A percentile compares a stretch with the other conserved stretches of the same genome.
phyloP scores from a whole-genome alignment of 345 rosid genomes.

The Aquilaria yunnanensis region DNA sequence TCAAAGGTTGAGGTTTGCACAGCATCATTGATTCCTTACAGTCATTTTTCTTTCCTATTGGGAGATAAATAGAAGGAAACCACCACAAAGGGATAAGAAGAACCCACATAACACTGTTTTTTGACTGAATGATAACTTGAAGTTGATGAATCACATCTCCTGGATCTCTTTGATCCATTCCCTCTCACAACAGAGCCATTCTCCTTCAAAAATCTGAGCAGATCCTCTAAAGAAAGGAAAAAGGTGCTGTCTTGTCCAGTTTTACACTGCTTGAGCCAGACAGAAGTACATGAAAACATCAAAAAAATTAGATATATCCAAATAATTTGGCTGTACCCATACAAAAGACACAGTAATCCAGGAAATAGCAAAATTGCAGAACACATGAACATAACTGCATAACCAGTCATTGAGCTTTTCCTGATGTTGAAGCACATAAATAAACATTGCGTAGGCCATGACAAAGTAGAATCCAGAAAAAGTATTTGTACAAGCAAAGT shows the following conservation, averaged over 20 bases:
- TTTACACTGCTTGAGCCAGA: slow-evolving; percentile 38
- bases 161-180: slow-evolving; percentile 24
- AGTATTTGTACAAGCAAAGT: too few species aligned
- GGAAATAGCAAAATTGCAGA: slow-evolving; percentile 1
- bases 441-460: too few species aligned
- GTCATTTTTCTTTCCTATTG: too few species aligned
- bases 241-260: slow-evolving; percentile 22
- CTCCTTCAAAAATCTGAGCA: slow-evolving; percentile 46
- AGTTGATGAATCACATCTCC: slow-evolving; percentile 23
- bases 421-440: not conserved
- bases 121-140: slow-evolving; percentile 32
- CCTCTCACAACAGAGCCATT: slow-evolving; percentile 19
- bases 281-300: not conserved
- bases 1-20: too few species aligned
- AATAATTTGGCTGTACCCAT: not conserved
- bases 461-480: too few species aligned
- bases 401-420: too few species aligned
- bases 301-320: not conserved
- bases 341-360: not conserved
- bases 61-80: too few species aligned
- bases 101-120: slow-evolving; percentile 50
- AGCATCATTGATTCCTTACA: too few species aligned
- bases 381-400: not conserved
- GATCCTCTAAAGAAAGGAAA: slow-evolving; percentile 48
- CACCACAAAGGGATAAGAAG: slow-evolving; percentile 14